These are phyloP conservation scores for Ganoderma sinense DNA, from an alignment of 1,284 basidiomycete genomes.

Conservation along the genomic window DNA sequence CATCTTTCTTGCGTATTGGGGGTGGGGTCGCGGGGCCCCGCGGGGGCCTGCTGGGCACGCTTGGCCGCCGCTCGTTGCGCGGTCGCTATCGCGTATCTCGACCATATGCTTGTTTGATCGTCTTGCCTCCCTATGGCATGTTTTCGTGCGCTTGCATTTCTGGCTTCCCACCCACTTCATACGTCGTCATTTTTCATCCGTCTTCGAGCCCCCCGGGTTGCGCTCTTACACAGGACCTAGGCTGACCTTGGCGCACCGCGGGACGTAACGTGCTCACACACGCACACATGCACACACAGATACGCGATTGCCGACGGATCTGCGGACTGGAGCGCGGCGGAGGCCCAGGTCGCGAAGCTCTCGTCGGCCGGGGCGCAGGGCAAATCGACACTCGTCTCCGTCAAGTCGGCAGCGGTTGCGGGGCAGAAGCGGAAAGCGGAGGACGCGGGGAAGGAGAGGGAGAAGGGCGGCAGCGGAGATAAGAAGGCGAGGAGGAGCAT, in stretches of 20 bases:
- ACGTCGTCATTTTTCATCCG: not conserved
- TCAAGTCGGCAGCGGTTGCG: constrained; percentile 60
- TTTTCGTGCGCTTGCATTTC: not conserved
- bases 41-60: constrained; percentile 18
- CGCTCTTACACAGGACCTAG: not conserved
- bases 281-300: constrained; percentile 50
- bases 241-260: not conserved
- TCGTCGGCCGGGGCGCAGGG: constrained; percentile 50
- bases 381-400: constrained; percentile 76
- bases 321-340: constrained; percentile 79
- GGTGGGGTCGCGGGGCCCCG: constrained; percentile 16
- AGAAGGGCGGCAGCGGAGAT: constrained; percentile 43
- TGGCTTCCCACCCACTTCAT: not conserved
- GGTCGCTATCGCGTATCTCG: not conserved
- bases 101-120: not conserved
- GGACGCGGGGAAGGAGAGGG: constrained; percentile 34
- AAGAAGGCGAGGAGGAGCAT: constrained; percentile 66
- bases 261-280: not conserved
- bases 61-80: constrained; percentile 7
- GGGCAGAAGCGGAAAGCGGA: constrained; percentile 76
- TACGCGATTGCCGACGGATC: constrained; percentile 79
- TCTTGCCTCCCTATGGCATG: not conserved
- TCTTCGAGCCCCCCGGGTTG: too few relatives aligned
- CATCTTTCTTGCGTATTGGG: not conserved
- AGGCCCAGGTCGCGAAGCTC: constrained; percentile 69